Evolutionary conservation across 2,329 filamentous ascomycete genomes (phyloP), one percentile per base, ranked within the genome.

Genomic region (Colletotrichum sp.): DNA sequence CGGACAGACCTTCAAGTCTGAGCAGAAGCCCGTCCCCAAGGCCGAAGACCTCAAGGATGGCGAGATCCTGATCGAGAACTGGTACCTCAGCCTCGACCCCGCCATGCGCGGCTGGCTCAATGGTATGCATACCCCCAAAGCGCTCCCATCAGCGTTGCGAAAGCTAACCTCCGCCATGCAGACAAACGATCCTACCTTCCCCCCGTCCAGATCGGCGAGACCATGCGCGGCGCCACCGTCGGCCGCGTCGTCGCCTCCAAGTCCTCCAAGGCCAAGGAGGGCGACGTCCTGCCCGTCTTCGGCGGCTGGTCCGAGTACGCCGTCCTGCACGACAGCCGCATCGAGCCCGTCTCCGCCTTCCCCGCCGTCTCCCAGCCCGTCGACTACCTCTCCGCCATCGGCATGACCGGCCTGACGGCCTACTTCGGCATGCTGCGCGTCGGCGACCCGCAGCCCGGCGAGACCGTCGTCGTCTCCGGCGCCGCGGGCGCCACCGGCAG

Each of bases 401-500:
- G 94, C 14, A 85, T 92, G 82, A 95, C 94, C 0, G 93, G 93
- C 4, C 79, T 96, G 76, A 96, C 94, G 0, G 94, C 94, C 3
- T 96, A 95, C 85, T 94, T 94, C 77, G 94, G 94, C 24, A 90
- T 96, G 81, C 83, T 90, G 34, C 89, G 94, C 71, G 90, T 96
- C 61, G 94, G 91, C 4, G 86, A 93, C 71, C 90, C 93, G 55
- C 91, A 93, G 82, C 83, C 89, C 4, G 94, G 94, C 6, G 93
- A 96, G 77, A 92, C 93, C 5, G 94, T 96, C 2, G 93, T 96
- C 9, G 93, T 96, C 0, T 94, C 92, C 10, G 94, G 94, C 8
- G 94, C 94, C 3, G 94, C 94, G 0, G 94, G 94, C 3, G 94
- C 94, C 0, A 96, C 94, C 0, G 94, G 94, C 2, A 93, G 90